Conservation (phyloP, 257 asterid species). For the Jasminum sambac region DNA sequence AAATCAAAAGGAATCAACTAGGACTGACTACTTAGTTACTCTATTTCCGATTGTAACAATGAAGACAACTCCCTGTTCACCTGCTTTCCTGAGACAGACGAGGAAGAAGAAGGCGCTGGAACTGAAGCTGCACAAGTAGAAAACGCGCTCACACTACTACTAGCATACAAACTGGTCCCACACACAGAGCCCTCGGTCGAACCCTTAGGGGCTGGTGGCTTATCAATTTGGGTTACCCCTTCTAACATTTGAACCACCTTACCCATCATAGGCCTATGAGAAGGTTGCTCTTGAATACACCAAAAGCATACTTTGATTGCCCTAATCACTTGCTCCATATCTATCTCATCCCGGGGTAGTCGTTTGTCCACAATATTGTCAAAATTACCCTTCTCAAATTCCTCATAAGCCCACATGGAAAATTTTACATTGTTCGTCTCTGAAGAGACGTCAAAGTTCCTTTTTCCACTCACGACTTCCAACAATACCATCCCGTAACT, state of each 20-base stretch:
- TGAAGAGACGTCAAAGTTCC: slow-evolving; percentile 74
- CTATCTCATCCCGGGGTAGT: slow-evolving; percentile 42
- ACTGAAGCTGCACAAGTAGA: slow-evolving; percentile 55
- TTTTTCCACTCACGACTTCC: slow-evolving; percentile 82
- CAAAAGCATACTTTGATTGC: slow-evolving; percentile 71
- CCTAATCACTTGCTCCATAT: slow-evolving; percentile 66
- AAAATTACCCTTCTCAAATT: slow-evolving; percentile 64
- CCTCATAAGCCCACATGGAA: slow-evolving; percentile 81
- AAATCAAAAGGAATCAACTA: slow-evolving; percentile 2
- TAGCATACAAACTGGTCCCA: slow-evolving; percentile 40
- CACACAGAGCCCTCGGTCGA: slow-evolving; percentile 48
- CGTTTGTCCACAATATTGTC: slow-evolving; percentile 52
- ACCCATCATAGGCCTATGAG: slow-evolving; percentile 87
- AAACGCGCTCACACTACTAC: slow-evolving; percentile 46
- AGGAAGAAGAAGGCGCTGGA: slow-evolving; percentile 55
- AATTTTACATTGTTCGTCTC: slow-evolving; percentile 60
- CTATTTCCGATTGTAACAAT: slow-evolving; percentile 30
- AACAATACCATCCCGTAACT: slow-evolving; percentile 83
- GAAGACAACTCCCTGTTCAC: slow-evolving; percentile 47
- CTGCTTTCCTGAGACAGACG: slow-evolving; percentile 49
- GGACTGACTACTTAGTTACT: slow-evolving; percentile 24
- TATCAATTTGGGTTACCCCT: slow-evolving; percentile 58
- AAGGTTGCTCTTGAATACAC: slow-evolving; percentile 94
- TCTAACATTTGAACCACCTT: slow-evolving; percentile 92
- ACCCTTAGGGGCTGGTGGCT: slow-evolving; percentile 71